Base-by-base conservation (phyloP, 1,139 yeast genomes). In the Pichia sp. region DNA sequence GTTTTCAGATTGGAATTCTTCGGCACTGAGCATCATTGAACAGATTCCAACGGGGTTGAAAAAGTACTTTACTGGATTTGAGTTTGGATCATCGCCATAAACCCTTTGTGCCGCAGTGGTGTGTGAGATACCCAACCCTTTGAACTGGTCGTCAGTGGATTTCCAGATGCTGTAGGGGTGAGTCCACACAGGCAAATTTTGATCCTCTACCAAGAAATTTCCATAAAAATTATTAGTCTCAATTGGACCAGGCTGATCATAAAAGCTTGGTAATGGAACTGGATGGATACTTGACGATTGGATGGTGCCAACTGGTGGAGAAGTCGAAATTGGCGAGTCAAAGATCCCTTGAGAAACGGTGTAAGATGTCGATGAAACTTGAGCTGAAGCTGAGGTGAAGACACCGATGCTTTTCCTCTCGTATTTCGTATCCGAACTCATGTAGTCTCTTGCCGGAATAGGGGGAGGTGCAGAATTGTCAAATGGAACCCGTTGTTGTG, bases 201-300 rank as follows among this genome's bases (percentile, higher is more conserved):
- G 93, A 41, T 71, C 70, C 1, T 76, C 93, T 23, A 90, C 76
- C 55, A 88, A 70, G 65, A 89, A 70, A 68, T 90, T 90, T 9
- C 87, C 85, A 66, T 86, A 89, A 67, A 88, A 90, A 66, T 89
- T 88, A 70, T 90, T 90, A 19, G 97, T 89, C 58, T 82, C 81
- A 46, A 82, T 75, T 6, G 95, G 88, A 16, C 64, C 69, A 2
- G 43, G 43, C 43, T 60, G 56, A 41, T 55, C 51, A 42, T 73
- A 71, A 46, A 73, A 71, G 12, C 61, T 60, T 21, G 78, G 90
- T 69, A 72, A 68, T 43, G 67, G 69, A 48, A 75, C 85, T 52
- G 71, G 70, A 44, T 69, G 87, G 62, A 31, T 40, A 3, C 50
- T n/a, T 2, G 62, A 39, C 50, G 69, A 55, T 57, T 65, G 65